These are phyloP conservation scores for Lactifluus piperatus DNA, from an alignment of 768 basidiomycete genomes.

Conservation along the genomic window DNA sequence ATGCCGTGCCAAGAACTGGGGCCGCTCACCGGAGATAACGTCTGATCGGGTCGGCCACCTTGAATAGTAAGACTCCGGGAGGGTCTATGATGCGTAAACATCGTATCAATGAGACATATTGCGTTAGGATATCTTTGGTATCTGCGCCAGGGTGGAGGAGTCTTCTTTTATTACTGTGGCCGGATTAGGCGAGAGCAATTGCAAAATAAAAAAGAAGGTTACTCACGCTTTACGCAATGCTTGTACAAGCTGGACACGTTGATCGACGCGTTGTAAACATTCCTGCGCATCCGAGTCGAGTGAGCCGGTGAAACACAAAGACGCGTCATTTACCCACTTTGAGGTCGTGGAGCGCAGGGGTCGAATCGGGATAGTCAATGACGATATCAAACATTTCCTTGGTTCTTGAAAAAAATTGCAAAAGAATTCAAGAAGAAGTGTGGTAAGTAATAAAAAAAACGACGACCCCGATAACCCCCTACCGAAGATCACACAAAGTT, in stretches of 20 bases:
- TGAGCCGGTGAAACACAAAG: not conserved
- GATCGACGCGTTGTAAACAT: constrained; percentile 73
- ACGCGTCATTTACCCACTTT: constrained; percentile 40
- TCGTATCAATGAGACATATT: constrained; percentile 90
- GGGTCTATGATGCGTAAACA: constrained; percentile 88
- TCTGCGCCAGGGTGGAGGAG: constrained; percentile 94
- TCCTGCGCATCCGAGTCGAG: constrained; percentile 36
- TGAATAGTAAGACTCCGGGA: constrained; percentile 84
- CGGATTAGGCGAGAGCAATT: not conserved
- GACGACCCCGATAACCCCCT: constrained; percentile 19
- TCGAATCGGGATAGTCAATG: constrained; percentile 86
- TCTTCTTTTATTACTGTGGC: constrained; percentile 66
- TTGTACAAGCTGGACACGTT: constrained; percentile 66
- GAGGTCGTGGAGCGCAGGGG: constrained; percentile 77
- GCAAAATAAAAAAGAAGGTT: not conserved
- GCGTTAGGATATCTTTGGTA: constrained; percentile 79
- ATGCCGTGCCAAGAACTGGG: not conserved
- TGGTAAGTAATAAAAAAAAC: not conserved
- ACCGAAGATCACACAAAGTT: constrained; percentile 82
- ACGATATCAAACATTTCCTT: constrained; percentile 94
- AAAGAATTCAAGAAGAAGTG: not conserved
- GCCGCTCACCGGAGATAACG: constrained; percentile 66
- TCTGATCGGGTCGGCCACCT: constrained; percentile 89
- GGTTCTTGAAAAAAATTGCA: constrained; percentile 33
- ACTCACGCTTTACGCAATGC: constrained; percentile 73